Conservation (phyloP, 1,139 yeast genomes). For the Trichomonascaceae sp. region DNA sequence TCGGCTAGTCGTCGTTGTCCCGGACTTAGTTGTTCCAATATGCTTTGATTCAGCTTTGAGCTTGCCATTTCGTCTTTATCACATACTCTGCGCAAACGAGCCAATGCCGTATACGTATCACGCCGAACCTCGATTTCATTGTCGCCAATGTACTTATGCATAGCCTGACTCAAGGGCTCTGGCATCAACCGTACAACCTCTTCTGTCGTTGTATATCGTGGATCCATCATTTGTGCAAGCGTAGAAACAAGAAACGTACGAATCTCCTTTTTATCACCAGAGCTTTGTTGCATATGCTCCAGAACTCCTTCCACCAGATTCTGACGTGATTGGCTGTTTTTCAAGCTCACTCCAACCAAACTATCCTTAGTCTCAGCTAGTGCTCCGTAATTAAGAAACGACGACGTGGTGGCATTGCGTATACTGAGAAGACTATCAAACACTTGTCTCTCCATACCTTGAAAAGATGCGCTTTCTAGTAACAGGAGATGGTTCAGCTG, state of each 20-base stretch:
- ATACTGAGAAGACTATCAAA: constrained; percentile 16
- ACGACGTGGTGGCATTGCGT: constrained; percentile 15
- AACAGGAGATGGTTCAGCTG: constrained; percentile 20
- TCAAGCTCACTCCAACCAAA: constrained; percentile 12
- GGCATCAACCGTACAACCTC: constrained; percentile 12
- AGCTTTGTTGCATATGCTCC: constrained; percentile 4
- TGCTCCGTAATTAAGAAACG: constrained; percentile 19
- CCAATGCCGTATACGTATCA: constrained; percentile 27
- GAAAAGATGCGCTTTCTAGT: constrained; percentile 14
- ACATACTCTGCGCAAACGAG: constrained; percentile 15
- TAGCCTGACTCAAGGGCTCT: constrained; percentile 11
- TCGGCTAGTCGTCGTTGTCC: constrained; percentile 29
- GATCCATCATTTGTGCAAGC: constrained; percentile 12
- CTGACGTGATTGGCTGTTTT: constrained; percentile 5
- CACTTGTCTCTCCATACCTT: constrained; percentile 14
- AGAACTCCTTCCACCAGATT: constrained; percentile 10
- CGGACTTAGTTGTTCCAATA: constrained; percentile 19
- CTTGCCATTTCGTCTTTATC: constrained; percentile 10
- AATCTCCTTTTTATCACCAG: constrained; percentile 9
- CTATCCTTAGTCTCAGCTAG: constrained; percentile 20
- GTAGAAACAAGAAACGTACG: constrained; percentile 13
- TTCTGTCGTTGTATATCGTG: neutral
- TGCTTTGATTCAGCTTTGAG: constrained; percentile 9
- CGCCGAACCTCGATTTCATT: constrained; percentile 25
- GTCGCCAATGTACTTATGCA: constrained; percentile 19